These are phyloP conservation scores for Saururus chinensis DNA, from an alignment of 164 flowering plant genomes.

Conservation along the genomic window DNA sequence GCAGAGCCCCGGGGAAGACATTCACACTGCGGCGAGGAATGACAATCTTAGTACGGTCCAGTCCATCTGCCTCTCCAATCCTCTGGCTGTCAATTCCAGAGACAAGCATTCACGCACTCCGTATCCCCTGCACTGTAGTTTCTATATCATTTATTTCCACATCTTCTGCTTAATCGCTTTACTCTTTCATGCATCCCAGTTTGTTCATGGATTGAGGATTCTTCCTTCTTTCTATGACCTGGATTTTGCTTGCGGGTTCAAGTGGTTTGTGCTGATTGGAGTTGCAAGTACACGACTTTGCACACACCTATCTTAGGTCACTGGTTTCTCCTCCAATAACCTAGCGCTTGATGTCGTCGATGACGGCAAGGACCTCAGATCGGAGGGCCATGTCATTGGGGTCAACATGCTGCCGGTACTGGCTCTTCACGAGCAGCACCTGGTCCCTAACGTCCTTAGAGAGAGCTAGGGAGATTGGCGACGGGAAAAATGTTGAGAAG, in stretches of 20 bases:
- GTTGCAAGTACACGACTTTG: too few relatives aligned
- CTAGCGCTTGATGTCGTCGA: conserved; percentile 38
- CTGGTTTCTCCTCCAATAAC: conserved; percentile 2
- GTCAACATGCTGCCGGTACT: too few relatives aligned
- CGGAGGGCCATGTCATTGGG: too few relatives aligned
- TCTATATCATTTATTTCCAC: too few relatives aligned
- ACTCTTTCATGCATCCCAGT: too few relatives aligned
- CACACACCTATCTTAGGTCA: too few relatives aligned
- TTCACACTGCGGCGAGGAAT: conserved; percentile 70
- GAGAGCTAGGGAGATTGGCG: too few relatives aligned
- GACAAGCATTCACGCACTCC: conserved; percentile 95
- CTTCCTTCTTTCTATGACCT: too few relatives aligned
- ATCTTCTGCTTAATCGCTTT: too few relatives aligned
- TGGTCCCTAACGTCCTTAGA: conserved; percentile 24
- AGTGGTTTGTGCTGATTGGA: background rate
- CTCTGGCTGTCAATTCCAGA: conserved; percentile 67
- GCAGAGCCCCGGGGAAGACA: conserved; percentile 1
- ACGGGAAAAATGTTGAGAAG: conserved; percentile 29
- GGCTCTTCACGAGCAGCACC: too few relatives aligned
- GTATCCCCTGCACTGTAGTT: conserved; percentile 37
- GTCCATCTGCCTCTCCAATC: conserved; percentile 43
- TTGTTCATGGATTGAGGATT: too few relatives aligned
- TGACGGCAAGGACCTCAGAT: too few relatives aligned
- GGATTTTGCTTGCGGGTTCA: background rate
- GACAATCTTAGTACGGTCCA: conserved; percentile 54